These are phyloP conservation scores for Fomitopsis betulina DNA, from an alignment of 1,284 basidiomycete species.

Conservation along the genomic window DNA sequence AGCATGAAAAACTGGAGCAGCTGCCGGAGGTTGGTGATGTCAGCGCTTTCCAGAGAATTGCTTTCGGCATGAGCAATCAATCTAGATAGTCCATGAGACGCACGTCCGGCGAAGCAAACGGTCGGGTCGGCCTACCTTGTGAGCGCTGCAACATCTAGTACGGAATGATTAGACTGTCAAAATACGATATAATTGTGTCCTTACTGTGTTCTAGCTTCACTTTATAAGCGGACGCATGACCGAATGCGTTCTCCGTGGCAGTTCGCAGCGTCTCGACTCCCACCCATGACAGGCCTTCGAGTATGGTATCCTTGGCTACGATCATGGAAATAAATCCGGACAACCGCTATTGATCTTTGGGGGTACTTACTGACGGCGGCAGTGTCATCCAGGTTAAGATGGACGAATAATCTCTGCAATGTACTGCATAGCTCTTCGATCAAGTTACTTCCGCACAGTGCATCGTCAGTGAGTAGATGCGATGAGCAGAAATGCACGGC, in stretches of 20 bases:
- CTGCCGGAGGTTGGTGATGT: conserved; percentile 11
- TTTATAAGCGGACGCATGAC: conserved; percentile 10
- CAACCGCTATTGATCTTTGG: not conserved
- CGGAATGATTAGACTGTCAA: not conserved
- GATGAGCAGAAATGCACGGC: conserved; percentile 15
- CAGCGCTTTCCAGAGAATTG: not conserved
- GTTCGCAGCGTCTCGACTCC: conserved; percentile 6
- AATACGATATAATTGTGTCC: not conserved
- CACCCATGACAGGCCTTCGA: conserved; percentile 32
- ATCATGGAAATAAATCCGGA: not conserved
- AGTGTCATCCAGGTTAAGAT: not conserved
- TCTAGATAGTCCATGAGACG: not conserved
- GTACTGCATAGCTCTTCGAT: not conserved
- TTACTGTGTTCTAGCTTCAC: conserved; percentile 18
- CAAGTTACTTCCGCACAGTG: not conserved
- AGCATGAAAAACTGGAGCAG: conserved; percentile 30
- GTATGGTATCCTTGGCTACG: conserved; percentile 37
- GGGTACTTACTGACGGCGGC: not conserved
- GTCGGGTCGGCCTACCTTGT: not conserved
- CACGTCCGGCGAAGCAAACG: not conserved
- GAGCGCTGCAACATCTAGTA: not conserved
- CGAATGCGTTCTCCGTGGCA: conserved; percentile 7
- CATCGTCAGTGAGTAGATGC: conserved; percentile 8
- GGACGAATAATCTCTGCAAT: not conserved
- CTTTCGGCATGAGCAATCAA: not conserved